Evolutionary conservation across 768 basidiomycete species (phyloP), one percentile per base, ranked within the genome.

Genomic region (Kwoniella mangroviensis): DNA sequence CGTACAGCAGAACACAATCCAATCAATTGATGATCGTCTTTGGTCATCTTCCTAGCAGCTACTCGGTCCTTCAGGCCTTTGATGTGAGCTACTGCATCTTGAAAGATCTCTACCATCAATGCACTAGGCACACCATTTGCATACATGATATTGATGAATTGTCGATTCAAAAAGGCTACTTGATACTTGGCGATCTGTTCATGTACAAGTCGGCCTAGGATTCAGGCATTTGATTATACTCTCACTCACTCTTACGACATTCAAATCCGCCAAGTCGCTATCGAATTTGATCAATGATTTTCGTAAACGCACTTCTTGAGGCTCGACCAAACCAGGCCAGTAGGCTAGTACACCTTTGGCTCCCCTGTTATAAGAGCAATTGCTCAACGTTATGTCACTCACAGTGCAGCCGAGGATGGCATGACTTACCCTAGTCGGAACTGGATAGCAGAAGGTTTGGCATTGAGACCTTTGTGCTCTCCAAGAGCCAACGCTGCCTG

Each of bases 141-240:
- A 19, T 73, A 75, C 71, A 83, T 76, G 57, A 83, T 74, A 22
- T 76, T 74, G 76, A 83, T 82, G 71, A 82, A 83, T 62, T 83
- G 82, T 22, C 82, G 65, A 63, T 83, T 82, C 55, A 83, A 65
- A 64, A 79, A 79, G 5, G 82, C 82, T 13, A 73, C 69, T 65
- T 79, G 74, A 58, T 78, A 79, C 51, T 79, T 78, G 21, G 81
- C 79, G 59, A 80, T 65, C 81, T 81, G 24, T 5, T 15, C 17
- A 45, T 24, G 22, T 26, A 26, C 40, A 26, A 34, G 56, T 78
- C 63, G 72, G 70, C 68, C 21, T 22, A 41, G 15, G 17, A 26
- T 26, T 53, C 7, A 12, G 24, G 17, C 45, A 41, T 21, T 26
- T 49, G 22, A 55, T 54, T 51, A 7, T 34, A 34, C 34, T 22